Percentiles rank a stretch among this genome's conserved stretches.
Evolutionary conservation across 1,139 yeast genomes (phyloP).

Genomic region (Candida pseudoviswanathii): DNA sequence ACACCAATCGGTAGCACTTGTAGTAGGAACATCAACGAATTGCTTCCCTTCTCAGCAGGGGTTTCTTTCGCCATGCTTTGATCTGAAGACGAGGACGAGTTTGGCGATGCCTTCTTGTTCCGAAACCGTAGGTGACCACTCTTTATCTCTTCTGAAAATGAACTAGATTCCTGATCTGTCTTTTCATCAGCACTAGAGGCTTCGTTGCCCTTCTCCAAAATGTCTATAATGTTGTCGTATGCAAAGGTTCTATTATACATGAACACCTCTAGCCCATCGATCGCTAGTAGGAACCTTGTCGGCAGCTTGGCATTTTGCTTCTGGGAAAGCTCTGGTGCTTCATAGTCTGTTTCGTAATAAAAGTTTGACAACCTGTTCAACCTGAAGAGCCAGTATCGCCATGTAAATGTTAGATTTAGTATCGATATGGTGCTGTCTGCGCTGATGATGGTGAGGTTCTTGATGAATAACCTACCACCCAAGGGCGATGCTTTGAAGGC

Average conservation of each 20-base stretch:
- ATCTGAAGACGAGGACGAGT: not conserved
- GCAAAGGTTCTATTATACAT: conserved; percentile 78
- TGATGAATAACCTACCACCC: conserved; percentile 81
- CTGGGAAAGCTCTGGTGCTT: conserved; percentile 19
- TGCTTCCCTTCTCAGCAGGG: not conserved
- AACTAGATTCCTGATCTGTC: conserved; percentile 12
- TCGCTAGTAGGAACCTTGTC: conserved; percentile 56
- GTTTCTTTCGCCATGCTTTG: not conserved
- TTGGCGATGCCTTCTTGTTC: not conserved
- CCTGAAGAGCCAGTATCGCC: conserved; percentile 83
- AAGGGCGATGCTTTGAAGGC: conserved; percentile 73
- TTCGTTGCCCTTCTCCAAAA: conserved; percentile 28
- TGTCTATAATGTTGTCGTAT: conserved; percentile 64
- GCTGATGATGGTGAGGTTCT: conserved; percentile 71
- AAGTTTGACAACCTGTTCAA: conserved; percentile 52
- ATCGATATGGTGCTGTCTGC: conserved; percentile 70
- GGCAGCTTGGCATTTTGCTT: conserved; percentile 53
- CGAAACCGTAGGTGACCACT: conserved; percentile 11
- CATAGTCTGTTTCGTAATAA: conserved; percentile 25
- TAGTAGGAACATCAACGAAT: conserved; percentile 27
- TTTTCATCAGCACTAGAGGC: conserved; percentile 12
- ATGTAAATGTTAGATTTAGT: conserved; percentile 72
- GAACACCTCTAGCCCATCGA: conserved; percentile 82
- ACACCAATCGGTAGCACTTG: conserved; percentile 60
- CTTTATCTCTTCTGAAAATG: conserved; percentile 13